These are phyloP conservation scores for Andrographis paniculata DNA, from an alignment of 305 asterid species.

Conservation along the genomic window DNA sequence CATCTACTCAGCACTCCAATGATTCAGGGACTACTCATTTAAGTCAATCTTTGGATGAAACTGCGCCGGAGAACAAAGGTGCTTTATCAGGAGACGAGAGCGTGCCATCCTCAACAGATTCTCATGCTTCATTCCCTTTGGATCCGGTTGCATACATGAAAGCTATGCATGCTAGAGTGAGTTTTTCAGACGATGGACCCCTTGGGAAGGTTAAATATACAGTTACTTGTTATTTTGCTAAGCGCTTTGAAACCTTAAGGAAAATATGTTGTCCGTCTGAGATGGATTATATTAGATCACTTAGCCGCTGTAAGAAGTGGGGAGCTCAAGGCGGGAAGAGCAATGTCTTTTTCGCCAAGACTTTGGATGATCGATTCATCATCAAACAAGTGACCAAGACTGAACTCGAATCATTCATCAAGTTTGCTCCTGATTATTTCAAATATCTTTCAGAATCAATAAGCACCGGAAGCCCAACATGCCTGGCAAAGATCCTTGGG, in stretches of 20 bases:
- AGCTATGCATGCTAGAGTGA: constrained; percentile 58
- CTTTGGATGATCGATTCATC: constrained; percentile 88
- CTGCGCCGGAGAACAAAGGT: constrained; percentile 44
- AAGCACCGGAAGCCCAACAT: constrained; percentile 65
- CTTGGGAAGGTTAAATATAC: constrained; percentile 72
- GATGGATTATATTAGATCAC: constrained; percentile 72
- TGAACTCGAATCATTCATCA: constrained; percentile 90
- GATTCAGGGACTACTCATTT: constrained; percentile 46
- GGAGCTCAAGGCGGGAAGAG: too few species aligned
- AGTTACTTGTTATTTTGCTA: constrained; percentile 78
- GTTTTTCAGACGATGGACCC: constrained; percentile 54
- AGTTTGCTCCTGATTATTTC: constrained; percentile 88
- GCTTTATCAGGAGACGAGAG: constrained; percentile 66
- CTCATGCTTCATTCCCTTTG: constrained; percentile 45
- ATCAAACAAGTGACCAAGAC: constrained; percentile 96
- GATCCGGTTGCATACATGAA: constrained; percentile 53
- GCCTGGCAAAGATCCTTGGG: constrained; percentile 92
- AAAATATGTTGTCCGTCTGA: constrained; percentile 81
- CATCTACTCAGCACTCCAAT: constrained; percentile 38
- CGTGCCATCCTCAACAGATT: constrained; percentile 30
- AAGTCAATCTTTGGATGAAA: constrained; percentile 48
- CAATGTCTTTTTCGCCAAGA: too few species aligned
- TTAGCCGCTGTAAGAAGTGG: constrained; percentile 97
- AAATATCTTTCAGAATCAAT: constrained; percentile 81
- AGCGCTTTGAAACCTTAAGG: constrained; percentile 81